These are phyloP conservation scores for Gardenia jasminoides DNA, from an alignment of 257 asterid species.

Conservation along the genomic window DNA sequence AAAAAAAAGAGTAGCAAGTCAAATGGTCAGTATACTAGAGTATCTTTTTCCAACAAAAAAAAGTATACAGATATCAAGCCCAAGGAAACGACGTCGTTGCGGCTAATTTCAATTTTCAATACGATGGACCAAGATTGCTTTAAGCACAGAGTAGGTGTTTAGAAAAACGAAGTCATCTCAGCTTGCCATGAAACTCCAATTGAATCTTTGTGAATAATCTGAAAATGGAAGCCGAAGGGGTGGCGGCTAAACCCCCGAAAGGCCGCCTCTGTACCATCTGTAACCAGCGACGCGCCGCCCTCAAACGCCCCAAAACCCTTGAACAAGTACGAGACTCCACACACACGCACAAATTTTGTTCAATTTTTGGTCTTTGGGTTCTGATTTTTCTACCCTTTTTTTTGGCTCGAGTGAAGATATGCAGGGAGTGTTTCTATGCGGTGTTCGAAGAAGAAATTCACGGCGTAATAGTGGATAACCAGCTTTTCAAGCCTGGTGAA, in stretches of 20 bases:
- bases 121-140: too few relatives aligned
- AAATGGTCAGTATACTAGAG: too few relatives aligned
- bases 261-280: constrained; percentile 64
- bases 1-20: too few relatives aligned
- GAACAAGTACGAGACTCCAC: constrained; percentile 49
- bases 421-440: constrained; percentile 84
- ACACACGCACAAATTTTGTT: too few relatives aligned
- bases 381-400: not conserved
- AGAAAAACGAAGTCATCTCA: too few relatives aligned
- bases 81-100: too few relatives aligned
- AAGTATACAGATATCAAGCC: too few relatives aligned
- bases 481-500: constrained; percentile 81
- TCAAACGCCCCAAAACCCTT: constrained; percentile 93
- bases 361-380: not conserved
- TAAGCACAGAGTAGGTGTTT: too few relatives aligned
- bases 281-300: constrained; percentile 65
- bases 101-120: too few relatives aligned
- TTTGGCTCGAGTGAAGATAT: constrained; percentile 44
- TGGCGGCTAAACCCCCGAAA: constrained; percentile 57
- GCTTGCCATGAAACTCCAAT: too few relatives aligned
- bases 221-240: constrained; percentile 25
- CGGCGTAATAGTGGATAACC: constrained; percentile 68
- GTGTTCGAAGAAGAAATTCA: constrained; percentile 93
- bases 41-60: too few relatives aligned
- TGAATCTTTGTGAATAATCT: too few relatives aligned